Percentiles rank a stretch among this genome's conserved stretches.
Conservation (phyloP, 208 protist genomes). For the Crithidia bombi region DNA sequence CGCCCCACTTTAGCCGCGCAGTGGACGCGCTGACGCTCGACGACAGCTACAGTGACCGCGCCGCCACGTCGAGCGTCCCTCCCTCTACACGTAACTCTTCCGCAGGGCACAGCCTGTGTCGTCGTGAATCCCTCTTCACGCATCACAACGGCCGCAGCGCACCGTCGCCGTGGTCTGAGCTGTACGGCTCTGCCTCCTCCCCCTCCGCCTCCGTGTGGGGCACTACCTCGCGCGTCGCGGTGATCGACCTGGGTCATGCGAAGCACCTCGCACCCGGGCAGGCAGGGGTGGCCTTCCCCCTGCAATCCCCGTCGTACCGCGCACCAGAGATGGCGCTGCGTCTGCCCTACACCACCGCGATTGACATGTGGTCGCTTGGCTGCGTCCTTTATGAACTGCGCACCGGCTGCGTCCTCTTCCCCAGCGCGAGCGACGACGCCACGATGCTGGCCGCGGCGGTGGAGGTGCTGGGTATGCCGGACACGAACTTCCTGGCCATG, state of each 20-base stretch:
- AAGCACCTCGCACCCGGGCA: slow-evolving; percentile 67
- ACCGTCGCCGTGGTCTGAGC: background rate
- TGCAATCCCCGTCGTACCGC: slow-evolving; percentile 97
- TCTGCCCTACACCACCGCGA: slow-evolving; percentile 59
- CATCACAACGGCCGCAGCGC: background rate
- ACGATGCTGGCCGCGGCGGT: slow-evolving; percentile 44
- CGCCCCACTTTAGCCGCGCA: background rate
- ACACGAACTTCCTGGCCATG: slow-evolving; percentile 46
- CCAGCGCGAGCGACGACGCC: slow-evolving; percentile 43
- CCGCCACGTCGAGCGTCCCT: background rate
- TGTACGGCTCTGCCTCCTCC: background rate
- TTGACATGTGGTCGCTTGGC: slow-evolving; percentile 78
- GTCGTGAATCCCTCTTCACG: background rate
- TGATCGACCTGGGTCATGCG: slow-evolving; percentile 97
- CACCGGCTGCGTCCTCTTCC: slow-evolving; percentile 52
- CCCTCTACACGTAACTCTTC: background rate
- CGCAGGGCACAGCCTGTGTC: background rate
- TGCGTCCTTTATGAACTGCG: slow-evolving; percentile 63
- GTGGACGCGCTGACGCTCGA: background rate
- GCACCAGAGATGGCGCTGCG: slow-evolving; percentile 93
- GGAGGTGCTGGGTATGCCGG: slow-evolving; percentile 46
- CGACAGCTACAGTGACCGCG: background rate
- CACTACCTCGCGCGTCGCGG: slow-evolving; percentile 68
- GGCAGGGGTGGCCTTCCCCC: slow-evolving; percentile 92
- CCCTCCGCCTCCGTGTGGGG: background rate